Conservation (phyloP, 176 grass and related monocot species). For the Oryza nivara region DNA sequence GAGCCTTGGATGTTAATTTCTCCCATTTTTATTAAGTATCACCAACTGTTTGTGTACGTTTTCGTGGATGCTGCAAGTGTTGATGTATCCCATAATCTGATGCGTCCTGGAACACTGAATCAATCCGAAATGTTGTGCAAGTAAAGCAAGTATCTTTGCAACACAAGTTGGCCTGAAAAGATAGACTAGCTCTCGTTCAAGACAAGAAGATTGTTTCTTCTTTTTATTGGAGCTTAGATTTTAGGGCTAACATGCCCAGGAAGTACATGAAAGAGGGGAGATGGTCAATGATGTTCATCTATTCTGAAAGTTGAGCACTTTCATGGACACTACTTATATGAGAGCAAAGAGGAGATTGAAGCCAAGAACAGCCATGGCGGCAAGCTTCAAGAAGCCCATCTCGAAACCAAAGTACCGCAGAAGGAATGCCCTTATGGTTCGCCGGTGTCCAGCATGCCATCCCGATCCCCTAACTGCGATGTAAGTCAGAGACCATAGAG, state of each 20-base stretch:
- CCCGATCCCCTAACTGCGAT: constrained; percentile 40
- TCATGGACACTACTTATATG: constrained; percentile 49
- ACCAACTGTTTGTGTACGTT: no score
- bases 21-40: no score
- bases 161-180: background rate
- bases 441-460: constrained; percentile 20
- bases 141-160: no score
- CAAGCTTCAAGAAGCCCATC: constrained; percentile 32
- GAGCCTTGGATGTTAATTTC: no score
- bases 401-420: constrained; percentile 56
- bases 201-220: background rate
- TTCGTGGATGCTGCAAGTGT: no score
- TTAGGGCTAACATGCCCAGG: no score
- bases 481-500: constrained; percentile 4
- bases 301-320: constrained; percentile 56
- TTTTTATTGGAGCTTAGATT: no score
- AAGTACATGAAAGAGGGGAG: background rate
- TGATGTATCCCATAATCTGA: no score
- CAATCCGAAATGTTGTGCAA: no score
- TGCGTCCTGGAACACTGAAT: no score
- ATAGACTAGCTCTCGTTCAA: background rate
- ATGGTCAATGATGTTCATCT: constrained; percentile 27
- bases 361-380: no score
- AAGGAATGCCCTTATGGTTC: constrained; percentile 49
- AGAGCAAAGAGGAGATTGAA: background rate